Conservation (phyloP, 2,329 filamentous ascomycete genomes). For the Phialocephala subalpina region DNA sequence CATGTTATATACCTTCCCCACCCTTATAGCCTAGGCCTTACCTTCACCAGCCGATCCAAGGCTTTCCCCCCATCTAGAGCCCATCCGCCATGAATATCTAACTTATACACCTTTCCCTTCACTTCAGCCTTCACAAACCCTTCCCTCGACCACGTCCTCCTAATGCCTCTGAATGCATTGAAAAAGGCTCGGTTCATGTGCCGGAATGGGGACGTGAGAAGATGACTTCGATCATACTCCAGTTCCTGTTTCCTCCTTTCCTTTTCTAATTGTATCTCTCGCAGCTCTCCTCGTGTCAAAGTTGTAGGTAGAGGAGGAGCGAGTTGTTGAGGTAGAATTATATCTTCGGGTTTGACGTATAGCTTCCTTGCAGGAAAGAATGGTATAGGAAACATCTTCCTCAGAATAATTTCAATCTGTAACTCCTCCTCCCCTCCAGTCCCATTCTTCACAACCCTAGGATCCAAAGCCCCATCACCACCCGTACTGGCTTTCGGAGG, state of each 20-base stretch:
- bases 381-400: constrained; percentile 42
- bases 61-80: constrained; percentile 66
- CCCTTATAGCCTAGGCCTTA: constrained; percentile 25
- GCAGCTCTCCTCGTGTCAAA: constrained; percentile 37
- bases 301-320: neutral
- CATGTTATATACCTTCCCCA: neutral
- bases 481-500: constrained; percentile 33
- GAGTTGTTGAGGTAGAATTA: constrained; percentile 25
- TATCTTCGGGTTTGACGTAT: constrained; percentile 33
- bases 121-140: constrained; percentile 62
- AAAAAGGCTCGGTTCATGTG: constrained; percentile 53
- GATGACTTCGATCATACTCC: constrained; percentile 61
- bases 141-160: constrained; percentile 61
- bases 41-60: constrained; percentile 61
- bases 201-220: constrained; percentile 66
- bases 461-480: constrained; percentile 29
- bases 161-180: constrained; percentile 54
- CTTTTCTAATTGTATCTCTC: constrained; percentile 47
- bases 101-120: constrained; percentile 59
- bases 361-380: constrained; percentile 39
- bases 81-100: constrained; percentile 65
- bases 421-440: constrained; percentile 40
- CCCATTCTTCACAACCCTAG: constrained; percentile 19
- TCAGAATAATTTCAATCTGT: constrained; percentile 58
- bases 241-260: constrained; percentile 42